Conservation (phyloP, 139 green algal genomes). For the Klebsormidium nitens region DNA sequence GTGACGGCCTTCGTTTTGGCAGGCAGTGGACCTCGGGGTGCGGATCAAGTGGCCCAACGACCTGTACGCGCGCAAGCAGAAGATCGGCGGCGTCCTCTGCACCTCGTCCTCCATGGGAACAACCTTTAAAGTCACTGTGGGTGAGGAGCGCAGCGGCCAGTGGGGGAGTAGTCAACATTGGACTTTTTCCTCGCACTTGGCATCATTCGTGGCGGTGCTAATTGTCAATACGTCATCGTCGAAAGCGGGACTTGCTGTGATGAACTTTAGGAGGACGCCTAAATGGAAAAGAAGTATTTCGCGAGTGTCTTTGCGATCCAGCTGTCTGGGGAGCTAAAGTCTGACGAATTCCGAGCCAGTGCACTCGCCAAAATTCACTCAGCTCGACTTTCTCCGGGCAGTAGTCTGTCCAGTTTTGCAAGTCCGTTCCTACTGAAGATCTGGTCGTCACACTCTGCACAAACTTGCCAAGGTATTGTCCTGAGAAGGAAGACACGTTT, state of each 20-base stretch:
- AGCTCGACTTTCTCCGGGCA: no score
- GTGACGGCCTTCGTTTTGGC: no score
- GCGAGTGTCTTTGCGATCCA: no score
- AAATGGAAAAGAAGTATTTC: no score
- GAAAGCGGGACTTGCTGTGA: no score
- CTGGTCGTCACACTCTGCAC: not conserved
- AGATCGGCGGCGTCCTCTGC: conserved; percentile 88
- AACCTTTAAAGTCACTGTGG: conserved; percentile 66
- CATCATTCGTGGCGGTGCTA: not conserved
- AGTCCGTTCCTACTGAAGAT: no score
- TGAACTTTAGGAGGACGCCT: no score
- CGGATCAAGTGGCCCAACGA: conserved; percentile 98
- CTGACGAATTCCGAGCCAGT: no score
- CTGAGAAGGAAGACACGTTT: not conserved
- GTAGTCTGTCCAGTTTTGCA: no score
- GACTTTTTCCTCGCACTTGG: not conserved
- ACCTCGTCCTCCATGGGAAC: conserved; percentile 63
- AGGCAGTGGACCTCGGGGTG: conserved; percentile 48
- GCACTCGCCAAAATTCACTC: no score
- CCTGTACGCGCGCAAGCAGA: conserved; percentile 70
- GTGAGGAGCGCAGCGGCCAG: conserved; percentile 6
- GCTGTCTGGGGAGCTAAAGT: no score
- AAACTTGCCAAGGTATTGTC: not conserved
- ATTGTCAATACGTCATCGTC: not conserved
- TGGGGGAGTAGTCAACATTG: not conserved